Base-by-base conservation (phyloP, 306 rosid species). In the Delonix regia region DNA sequence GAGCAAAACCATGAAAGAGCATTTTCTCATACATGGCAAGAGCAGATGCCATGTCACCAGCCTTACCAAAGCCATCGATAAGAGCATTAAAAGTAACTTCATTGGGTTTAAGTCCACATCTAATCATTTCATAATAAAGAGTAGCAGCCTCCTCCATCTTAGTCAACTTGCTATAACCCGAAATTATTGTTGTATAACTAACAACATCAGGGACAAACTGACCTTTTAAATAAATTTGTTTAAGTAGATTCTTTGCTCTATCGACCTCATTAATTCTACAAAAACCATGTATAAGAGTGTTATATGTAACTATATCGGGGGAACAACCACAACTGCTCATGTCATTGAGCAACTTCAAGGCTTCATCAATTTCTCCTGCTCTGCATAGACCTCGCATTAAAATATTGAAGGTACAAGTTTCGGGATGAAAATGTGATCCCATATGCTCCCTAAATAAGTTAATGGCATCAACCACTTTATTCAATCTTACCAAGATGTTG, bases 221-320 rank as follows among this genome's bases (percentile, higher is more conserved):
- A 22, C 77, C 67, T 34, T 57, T 73, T 34, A 81, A 76, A 81
- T 78, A 77, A 76, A 90, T 45, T 71, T 91, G 87, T 77, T 79
- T 85, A 7, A 94, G 78, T 47, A 94, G 78, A 47, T 34, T 75
- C 36, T 75, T 71, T 47, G 93, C 98, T 74, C 77, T 87, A 74
- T 88, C 87, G 24, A 90, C 86, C 77, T 83, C 83, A 71, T 84
- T 85, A 71, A 70, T 73, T 87, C 86, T 81, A 84, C 94, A 94
- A n/a, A 90, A 84, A 48, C 97, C 98, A 74, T 81, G 85, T 75
- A 94, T 89, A 60, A 94, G 85, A 39, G 91, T 94, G 81, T 92
- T 94, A 80, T 82, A 90, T 0, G 93, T 91, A 81, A 88, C 83
- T 34, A 86, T 60, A 67, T 94, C 94, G 0, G 98, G 93, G n/a